Evolutionary conservation across 2,329 filamentous ascomycete species (phyloP).

Genomic region (Exophiala sideris): DNA sequence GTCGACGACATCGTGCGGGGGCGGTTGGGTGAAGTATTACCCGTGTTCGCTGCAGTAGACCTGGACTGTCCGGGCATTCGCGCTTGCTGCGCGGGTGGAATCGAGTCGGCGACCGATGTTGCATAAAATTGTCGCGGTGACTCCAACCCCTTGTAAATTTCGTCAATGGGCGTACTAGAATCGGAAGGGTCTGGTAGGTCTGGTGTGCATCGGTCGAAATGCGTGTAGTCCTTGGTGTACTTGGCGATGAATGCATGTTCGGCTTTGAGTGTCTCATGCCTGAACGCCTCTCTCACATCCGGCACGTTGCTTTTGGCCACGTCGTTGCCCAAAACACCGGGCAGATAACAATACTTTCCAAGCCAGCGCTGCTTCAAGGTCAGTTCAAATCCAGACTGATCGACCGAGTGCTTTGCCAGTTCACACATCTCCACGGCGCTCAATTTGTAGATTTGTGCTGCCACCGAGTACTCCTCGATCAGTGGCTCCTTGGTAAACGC

Average conservation of each 20-base stretch:
- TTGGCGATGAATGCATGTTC: constrained; percentile 65
- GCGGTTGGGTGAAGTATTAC: constrained; percentile 21
- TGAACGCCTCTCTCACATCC: constrained; percentile 83
- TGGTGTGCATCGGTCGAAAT: constrained; percentile 28
- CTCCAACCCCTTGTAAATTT: constrained; percentile 23
- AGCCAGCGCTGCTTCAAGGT: constrained; percentile 90
- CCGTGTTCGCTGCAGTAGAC: constrained; percentile 7
- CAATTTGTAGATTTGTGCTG: constrained; percentile 97
- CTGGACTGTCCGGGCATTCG: constrained; percentile 14
- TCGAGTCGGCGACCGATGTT: constrained; percentile 22
- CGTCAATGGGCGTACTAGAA: constrained; percentile 17
- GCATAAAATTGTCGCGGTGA: constrained; percentile 29
- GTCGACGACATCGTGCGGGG: constrained; percentile 21
- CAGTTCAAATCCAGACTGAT: constrained; percentile 89
- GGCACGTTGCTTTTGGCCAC: constrained; percentile 97
- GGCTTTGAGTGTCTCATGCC: constrained; percentile 78
- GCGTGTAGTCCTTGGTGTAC: constrained; percentile 28
- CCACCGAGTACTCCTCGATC: constrained; percentile 97
- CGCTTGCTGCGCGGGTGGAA: constrained; percentile 23
- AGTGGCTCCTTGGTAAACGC: constrained; percentile 97
- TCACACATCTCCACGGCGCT: constrained; percentile 98
- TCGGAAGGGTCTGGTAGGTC: constrained; percentile 24
- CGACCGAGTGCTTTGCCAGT: constrained; percentile 90
- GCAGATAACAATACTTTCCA: constrained; percentile 70
- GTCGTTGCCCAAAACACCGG: constrained; percentile 79